Percentiles rank a stretch among this genome's conserved stretches.
phyloP scores from a whole-genome alignment of 495 filamentous ascomycete species.

The Bombardia bombarda region DNA sequence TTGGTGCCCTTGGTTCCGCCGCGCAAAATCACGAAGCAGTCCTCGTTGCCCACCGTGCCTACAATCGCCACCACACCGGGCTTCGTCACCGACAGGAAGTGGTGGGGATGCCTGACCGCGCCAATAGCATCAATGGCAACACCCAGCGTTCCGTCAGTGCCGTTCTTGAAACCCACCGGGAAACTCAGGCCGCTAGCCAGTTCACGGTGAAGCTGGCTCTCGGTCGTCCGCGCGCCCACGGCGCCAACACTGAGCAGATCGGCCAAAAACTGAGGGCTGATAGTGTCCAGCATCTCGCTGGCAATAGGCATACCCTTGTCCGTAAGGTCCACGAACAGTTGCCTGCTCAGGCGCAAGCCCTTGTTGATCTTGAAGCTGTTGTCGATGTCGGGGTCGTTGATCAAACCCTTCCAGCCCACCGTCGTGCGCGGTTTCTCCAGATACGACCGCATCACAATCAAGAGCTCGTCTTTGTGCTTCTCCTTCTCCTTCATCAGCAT shows the following conservation, averaged over 20 bases:
- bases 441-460: constrained; percentile 97
- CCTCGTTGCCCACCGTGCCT: constrained; percentile 90
- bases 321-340: constrained; percentile 93
- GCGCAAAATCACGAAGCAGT: constrained; percentile 95
- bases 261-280: constrained; percentile 96
- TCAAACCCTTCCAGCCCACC: constrained; percentile 97
- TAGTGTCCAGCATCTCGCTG: constrained; percentile 97
- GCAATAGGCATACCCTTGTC: constrained; percentile 95
- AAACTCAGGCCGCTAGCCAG: constrained; percentile 90
- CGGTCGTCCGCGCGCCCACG: constrained; percentile 90
- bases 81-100: constrained; percentile 98
- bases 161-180: constrained; percentile 99
- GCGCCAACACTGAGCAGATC: constrained; percentile 88
- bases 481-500: constrained; percentile 72
- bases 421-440: constrained; percentile 98
- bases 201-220: constrained; percentile 92
- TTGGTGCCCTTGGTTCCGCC: constrained; percentile 93
- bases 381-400: constrained; percentile 99
- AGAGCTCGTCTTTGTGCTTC: constrained; percentile 80
- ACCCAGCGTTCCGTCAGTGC: constrained; percentile 83
- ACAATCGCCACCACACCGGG: constrained; percentile 95
- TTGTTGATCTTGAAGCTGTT: constrained; percentile 99
- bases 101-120: constrained; percentile 84
- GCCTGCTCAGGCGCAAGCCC: constrained; percentile 75
- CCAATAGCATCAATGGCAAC: constrained; percentile 97